phyloP scores from a whole-genome alignment of 1,139 yeast genomes.

The Kazachstania sp. region DNA sequence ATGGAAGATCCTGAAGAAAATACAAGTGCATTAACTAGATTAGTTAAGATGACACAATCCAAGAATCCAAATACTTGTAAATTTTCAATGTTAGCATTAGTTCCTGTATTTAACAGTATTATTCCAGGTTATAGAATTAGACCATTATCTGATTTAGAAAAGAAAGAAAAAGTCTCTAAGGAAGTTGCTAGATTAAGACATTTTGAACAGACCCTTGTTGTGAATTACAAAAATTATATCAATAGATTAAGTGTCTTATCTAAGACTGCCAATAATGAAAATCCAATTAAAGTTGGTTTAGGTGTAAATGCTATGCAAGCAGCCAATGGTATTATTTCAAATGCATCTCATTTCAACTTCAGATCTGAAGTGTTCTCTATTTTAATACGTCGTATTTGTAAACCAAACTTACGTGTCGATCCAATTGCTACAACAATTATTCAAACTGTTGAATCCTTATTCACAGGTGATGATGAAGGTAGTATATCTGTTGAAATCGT shows the following conservation, averaged over 20 bases:
- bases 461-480: slow-evolving; percentile 71
- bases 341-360: slow-evolving; percentile 73
- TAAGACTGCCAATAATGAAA: slow-evolving; percentile 31
- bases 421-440: slow-evolving; percentile 50
- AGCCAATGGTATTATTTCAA: slow-evolving; percentile 64
- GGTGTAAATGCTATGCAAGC: slow-evolving; percentile 38
- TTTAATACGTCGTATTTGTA: slow-evolving; percentile 57
- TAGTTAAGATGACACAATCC: slow-evolving; percentile 65
- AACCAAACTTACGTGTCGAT: slow-evolving; percentile 42
- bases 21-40: slow-evolving; percentile 53
- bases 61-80: slow-evolving; percentile 62
- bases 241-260: slow-evolving; percentile 41
- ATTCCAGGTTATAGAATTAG: slow-evolving; percentile 86
- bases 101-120: slow-evolving; percentile 75
- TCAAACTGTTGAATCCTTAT: slow-evolving; percentile 53
- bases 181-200: slow-evolving; percentile 70
- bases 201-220: slow-evolving; percentile 70
- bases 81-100: slow-evolving; percentile 66
- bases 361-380: slow-evolving; percentile 63
- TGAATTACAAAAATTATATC: slow-evolving; percentile 62
- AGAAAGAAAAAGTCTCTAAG: slow-evolving; percentile 69
- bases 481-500: slow-evolving; percentile 70
- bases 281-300: slow-evolving; percentile 36
- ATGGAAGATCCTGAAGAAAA: slow-evolving; percentile 91
- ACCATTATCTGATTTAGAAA: slow-evolving; percentile 72